Evolutionary conservation across 768 basidiomycete genomes (phyloP).

Genomic region (Phlebiopsis gigantea): DNA sequence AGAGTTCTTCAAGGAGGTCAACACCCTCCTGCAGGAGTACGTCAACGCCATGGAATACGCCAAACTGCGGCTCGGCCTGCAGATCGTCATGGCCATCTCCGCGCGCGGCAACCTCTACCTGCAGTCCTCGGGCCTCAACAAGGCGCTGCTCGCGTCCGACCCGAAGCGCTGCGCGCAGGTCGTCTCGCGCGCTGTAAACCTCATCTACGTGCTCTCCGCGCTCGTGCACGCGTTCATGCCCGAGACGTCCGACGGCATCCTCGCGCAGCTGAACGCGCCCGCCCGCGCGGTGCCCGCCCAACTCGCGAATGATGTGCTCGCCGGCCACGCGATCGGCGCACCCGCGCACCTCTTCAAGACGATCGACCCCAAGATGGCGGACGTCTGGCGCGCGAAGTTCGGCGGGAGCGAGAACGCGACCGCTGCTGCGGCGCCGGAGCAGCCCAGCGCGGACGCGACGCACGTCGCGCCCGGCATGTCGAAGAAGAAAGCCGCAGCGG

Average conservation of each 20-base stretch:
- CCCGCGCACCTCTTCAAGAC: slow-evolving; percentile 91
- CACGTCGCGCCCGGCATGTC: slow-evolving; percentile 45
- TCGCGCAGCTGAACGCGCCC: slow-evolving; percentile 86
- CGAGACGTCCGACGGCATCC: slow-evolving; percentile 72
- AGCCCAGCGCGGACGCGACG: slow-evolving; percentile 35
- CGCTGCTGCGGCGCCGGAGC: slow-evolving; percentile 24
- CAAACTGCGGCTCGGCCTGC: slow-evolving; percentile 83
- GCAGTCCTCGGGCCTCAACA: slow-evolving; percentile 88
- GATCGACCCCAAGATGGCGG: slow-evolving; percentile 88
- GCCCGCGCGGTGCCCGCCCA: slow-evolving; percentile 70
- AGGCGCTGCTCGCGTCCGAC: slow-evolving; percentile 76
- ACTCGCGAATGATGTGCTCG: slow-evolving; percentile 77
- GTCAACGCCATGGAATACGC: slow-evolving; percentile 86
- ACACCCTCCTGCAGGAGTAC: slow-evolving; percentile 73
- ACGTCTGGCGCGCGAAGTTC: slow-evolving; percentile 76
- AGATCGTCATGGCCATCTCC: slow-evolving; percentile 87
- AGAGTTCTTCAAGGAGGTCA: slow-evolving; percentile 77
- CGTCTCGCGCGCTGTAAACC: slow-evolving; percentile 82
- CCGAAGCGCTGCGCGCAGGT: slow-evolving; percentile 88
- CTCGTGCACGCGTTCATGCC: slow-evolving; percentile 97
- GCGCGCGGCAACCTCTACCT: slow-evolving; percentile 89
- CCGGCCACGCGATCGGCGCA: slow-evolving; percentile 78
- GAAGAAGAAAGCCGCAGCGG: slow-evolving; percentile 45
- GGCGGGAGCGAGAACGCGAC: slow-evolving; percentile 58
- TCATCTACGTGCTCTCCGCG: slow-evolving; percentile 86